Evolutionary conservation across 441 rosid genomes (phyloP), one percentile per base, ranked within the genome.

Genomic region (Gossypium trilobum): DNA sequence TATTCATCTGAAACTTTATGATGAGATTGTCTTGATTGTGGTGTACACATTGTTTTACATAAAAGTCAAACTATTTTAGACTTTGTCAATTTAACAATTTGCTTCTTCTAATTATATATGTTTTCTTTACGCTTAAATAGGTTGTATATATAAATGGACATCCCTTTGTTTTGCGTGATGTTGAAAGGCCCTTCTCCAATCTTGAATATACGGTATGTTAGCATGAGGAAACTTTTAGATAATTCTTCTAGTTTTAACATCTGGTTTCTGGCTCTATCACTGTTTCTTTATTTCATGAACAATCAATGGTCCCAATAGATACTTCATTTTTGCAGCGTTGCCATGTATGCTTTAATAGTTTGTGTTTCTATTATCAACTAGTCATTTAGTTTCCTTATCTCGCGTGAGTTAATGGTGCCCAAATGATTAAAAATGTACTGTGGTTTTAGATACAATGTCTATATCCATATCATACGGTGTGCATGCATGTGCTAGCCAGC

Each of bases 111-210:
- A 65, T 73, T 51, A 61, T 71, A 56, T 68, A n/a, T 60, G 29
- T 8, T 29, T 11, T 54, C 39, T 75, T 58, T 57, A 13, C 27
- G 42, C 72, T 72, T 83, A 75, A 80, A 73, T 90, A 95, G 99
- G 91, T 95, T 70, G 91, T 95, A 23, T 92, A 95, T 80, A 87
- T 92, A 39, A 95, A 95, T 36, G 98, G 99, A 13, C 90, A 97
- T 2, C 99, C 99, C 51, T 95, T 95, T 89, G 98, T 92, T 76
- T 83, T 95, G 84, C 95, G 99, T 67, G 99, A 95, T 78, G 98
- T 87, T 5, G 97, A 89, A 85, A 89, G 93, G 79, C 99, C 99
- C 42, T 89, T 91, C 82, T 88, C 99, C 80, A 95, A 92, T 82
- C 99, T 95, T 22, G 99, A 92, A 71, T 95, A 89, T 79, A 95